Evolutionary conservation across 2,329 filamentous ascomycete species (phyloP).

Genomic region (Alternaria infectoria): DNA sequence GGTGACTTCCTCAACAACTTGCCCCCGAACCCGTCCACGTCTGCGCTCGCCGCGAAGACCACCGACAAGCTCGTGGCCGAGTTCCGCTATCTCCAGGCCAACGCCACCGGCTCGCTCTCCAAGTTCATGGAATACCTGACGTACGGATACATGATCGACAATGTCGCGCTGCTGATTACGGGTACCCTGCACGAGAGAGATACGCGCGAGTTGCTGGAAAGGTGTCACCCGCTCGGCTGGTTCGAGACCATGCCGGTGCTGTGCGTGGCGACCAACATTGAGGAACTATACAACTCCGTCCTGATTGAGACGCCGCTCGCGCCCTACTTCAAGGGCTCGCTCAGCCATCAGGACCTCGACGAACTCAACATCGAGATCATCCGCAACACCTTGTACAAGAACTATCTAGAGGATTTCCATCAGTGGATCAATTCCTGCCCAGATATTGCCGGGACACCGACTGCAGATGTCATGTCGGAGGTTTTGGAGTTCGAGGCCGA

Average conservation of each 20-base stretch:
- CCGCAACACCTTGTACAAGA: conserved; percentile 98
- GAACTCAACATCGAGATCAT: conserved; percentile 99
- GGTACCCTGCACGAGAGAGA: conserved; percentile 97
- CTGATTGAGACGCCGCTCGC: conserved; percentile 95
- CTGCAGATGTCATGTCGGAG: conserved; percentile 92
- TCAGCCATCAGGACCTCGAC: conserved; percentile 95
- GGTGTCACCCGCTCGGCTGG: conserved; percentile 97
- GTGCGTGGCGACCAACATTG: conserved; percentile 96
- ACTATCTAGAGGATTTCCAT: conserved; percentile 98
- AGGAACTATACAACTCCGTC: conserved; percentile 98
- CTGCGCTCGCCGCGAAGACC: conserved; percentile 89
- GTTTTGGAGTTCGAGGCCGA: conserved; percentile 97
- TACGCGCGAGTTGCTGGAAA: conserved; percentile 90
- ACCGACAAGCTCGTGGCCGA: conserved; percentile 98
- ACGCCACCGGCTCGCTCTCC: conserved; percentile 86
- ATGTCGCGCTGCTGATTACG: conserved; percentile 96
- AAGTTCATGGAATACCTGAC: conserved; percentile 98
- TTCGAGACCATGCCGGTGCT: conserved; percentile 99
- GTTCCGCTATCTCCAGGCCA: conserved; percentile 94
- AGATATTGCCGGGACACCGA: conserved; percentile 86
- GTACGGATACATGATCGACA: conserved; percentile 99
- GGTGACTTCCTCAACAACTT: conserved; percentile 95
- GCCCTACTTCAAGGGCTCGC: conserved; percentile 94
- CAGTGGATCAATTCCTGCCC: conserved; percentile 89
- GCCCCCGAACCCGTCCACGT: conserved; percentile 95